Conservation (phyloP, 306 rosid genomes). For the Gastrolobium bilobum region DNA sequence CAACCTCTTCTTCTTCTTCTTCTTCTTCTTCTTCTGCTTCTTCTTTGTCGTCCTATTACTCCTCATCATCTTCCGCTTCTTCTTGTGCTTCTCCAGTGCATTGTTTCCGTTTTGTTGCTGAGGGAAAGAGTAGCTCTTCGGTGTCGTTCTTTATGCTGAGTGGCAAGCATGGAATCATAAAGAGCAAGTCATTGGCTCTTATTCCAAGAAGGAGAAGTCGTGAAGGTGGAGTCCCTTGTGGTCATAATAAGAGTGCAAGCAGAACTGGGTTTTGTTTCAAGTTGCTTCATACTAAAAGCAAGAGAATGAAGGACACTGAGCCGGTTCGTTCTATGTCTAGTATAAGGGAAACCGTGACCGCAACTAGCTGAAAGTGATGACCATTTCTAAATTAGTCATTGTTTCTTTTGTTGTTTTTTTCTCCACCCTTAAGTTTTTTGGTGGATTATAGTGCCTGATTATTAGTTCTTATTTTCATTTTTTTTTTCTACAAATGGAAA, state of each 20-base stretch:
- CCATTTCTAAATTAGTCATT: too few species aligned
- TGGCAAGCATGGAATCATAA: constrained; percentile 52
- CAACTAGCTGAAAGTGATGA: neutral
- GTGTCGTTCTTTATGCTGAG: constrained; percentile 42
- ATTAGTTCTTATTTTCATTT: constrained; percentile 11
- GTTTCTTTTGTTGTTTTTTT: neutral
- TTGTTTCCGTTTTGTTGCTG: constrained; percentile 27
- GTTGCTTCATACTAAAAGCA: constrained; percentile 57
- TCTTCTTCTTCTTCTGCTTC: constrained; percentile 52
- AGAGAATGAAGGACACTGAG: constrained; percentile 38
- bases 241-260: constrained; percentile 28
- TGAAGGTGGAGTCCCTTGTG: neutral
- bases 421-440: neutral
- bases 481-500: neutral
- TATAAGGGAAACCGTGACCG: constrained; percentile 30
- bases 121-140: constrained; percentile 41
- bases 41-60: constrained; percentile 50
- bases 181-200: constrained; percentile 61
- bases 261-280: constrained; percentile 64
- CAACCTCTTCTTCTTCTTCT: constrained; percentile 14
- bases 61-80: constrained; percentile 62
- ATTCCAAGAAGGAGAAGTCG: constrained; percentile 44
- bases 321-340: constrained; percentile 52
- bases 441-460: neutral
- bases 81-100: constrained; percentile 64